Evolutionary conservation across 1,284 basidiomycete species (phyloP).

Genomic region (Rhodotorula sp.): DNA sequence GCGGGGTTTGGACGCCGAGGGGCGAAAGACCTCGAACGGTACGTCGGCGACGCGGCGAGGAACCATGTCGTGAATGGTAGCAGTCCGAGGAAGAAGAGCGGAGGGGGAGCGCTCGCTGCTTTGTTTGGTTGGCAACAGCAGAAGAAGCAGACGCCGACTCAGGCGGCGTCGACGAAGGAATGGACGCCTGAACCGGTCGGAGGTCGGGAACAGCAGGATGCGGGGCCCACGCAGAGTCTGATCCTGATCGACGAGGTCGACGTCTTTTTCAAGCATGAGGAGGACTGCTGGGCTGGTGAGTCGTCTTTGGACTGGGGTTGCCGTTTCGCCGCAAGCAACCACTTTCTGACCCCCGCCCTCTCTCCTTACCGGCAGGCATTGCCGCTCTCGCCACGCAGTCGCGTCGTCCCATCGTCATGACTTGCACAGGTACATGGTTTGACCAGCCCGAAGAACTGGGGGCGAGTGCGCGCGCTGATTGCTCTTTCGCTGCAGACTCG

Average conservation of each 20-base stretch:
- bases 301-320: not conserved
- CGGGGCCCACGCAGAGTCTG: slow-evolving; percentile 65
- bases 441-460: no score
- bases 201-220: slow-evolving; percentile 13
- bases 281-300: slow-evolving; percentile 79
- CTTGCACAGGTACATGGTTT: slow-evolving; percentile 74
- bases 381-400: slow-evolving; percentile 75
- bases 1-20: slow-evolving; percentile 88
- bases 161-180: slow-evolving; percentile 11
- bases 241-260: slow-evolving; percentile 98
- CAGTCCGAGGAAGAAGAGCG: slow-evolving; percentile 20
- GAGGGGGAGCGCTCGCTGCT: slow-evolving; percentile 13
- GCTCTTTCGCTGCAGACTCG: slow-evolving; percentile 57
- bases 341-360: no score
- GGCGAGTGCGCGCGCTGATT: not conserved
- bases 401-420: slow-evolving; percentile 80
- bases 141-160: not conserved
- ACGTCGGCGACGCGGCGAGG: slow-evolving; percentile 88
- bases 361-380: no score
- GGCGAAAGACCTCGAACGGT: slow-evolving; percentile 69
- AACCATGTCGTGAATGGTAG: slow-evolving; percentile 69
- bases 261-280: slow-evolving; percentile 83
- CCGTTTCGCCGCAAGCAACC: no score
- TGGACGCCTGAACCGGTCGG: not conserved
- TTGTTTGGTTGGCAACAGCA: slow-evolving; percentile 15